A percentile compares a stretch with the other conserved stretches of the same genome.
Conservation (phyloP, 495 filamentous ascomycete species). For the Tuber brumale region DNA sequence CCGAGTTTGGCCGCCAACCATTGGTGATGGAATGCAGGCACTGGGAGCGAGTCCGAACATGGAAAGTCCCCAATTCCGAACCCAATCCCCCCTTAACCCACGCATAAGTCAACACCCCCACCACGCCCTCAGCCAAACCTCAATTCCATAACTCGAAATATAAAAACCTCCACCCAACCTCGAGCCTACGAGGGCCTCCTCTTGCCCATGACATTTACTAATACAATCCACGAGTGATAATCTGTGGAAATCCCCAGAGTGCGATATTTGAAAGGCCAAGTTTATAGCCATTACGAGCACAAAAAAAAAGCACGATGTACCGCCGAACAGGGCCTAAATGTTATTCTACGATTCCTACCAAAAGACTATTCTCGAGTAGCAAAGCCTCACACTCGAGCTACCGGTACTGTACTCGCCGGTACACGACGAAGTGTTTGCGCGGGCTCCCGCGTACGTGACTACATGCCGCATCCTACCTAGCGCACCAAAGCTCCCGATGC, state of each 20-base stretch:
- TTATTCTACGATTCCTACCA: background rate
- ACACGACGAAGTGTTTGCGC: background rate
- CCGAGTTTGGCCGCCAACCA: background rate
- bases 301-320: too few species aligned
- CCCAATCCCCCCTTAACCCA: background rate
- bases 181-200: background rate
- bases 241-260: background rate
- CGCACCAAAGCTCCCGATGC: background rate
- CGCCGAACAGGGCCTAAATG: background rate
- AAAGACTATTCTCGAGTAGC: background rate
- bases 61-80: background rate
- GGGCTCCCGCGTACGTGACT: background rate
- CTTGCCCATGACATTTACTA: background rate
- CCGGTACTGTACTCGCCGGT: background rate
- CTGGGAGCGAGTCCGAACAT: background rate
- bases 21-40: background rate
- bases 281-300: too few species aligned
- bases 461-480: background rate
- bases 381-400: background rate
- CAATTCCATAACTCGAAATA: background rate
- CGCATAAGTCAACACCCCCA: background rate
- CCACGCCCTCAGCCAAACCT: background rate
- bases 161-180: background rate
- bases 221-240: background rate
- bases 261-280: background rate